Base-by-base conservation (phyloP, 805 yeast genomes). In the Metahyphopichia silvanorum region DNA sequence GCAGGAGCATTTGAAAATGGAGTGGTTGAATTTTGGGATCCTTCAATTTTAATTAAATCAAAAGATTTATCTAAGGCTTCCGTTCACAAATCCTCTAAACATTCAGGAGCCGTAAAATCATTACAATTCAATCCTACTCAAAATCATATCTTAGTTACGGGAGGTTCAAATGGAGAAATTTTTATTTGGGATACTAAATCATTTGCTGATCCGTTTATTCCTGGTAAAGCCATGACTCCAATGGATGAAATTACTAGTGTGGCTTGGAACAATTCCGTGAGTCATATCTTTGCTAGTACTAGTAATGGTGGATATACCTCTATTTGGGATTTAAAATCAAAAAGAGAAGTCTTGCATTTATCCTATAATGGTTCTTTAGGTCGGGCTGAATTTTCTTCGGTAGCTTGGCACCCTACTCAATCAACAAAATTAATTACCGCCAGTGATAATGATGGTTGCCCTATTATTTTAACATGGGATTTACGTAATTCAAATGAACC, bases 1-100 rank as follows among this genome's bases (percentile, higher is more conserved):
- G 98, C 88, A 5, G 97, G 94, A 49, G 98, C 95, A 8, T 70
- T 86, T 40, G 98, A 93, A 52, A 77, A 77, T 48, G 95, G 96
- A 21, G 52, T 71, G 2, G 71, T 93, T 35, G 85, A 82, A 48
- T 72, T 89, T 33, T 93, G 91, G 86, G 79, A 84, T 46, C 78
- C 79, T 13, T 73, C 71, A 26, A 51, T 72, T n/a, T 47, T 76
- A 27, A 54, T 68, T 29, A 56, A 64, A 27, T 47, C 69, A 31
- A 60, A 66, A 36, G 65, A 70, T 29, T 53, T 66, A 16, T 48
- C 47, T n/a, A 40, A 47, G 27, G 65, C 74, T 21, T 73, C 69
- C 4, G 66, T 79, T 16, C 76, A 74, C 34, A 69, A 71, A 33
- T 74, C 75, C 22, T 34, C 41, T 6, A 74, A 75, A 44, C 96